Base-by-base conservation (phyloP, 768 basidiomycete genomes). In the Austroboletus eburneus region DNA sequence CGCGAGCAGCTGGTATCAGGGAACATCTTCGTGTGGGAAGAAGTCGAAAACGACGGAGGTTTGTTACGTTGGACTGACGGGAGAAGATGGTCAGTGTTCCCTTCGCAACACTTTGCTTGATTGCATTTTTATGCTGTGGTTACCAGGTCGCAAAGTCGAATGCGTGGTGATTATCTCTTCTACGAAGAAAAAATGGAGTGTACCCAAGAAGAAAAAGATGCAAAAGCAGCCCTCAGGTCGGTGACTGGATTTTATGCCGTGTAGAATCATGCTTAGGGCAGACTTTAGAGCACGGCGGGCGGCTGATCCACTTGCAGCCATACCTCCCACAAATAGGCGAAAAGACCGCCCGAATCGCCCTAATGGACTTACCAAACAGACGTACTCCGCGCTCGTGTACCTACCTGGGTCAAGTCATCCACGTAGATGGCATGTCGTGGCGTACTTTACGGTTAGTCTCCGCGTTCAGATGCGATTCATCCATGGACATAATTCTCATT, bases 1-100 rank as follows among this genome's bases (percentile, higher is more conserved):
- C 72, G 87, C 36, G 85, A 86, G 27, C 78, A 82, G 34, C 70
- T 90, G 5, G 61, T 62, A 32, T 85, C 85, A 42, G 87, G 87
- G 2, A 85, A 88, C 49, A 77, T 90, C 34, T 90, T 87, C 56
- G 87, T 90, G 32, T 90, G 87, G 87, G 87, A 90, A 56, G 87
- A 90, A 62, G 84, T 85, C 4, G 86, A 85, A 53, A 73, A 77
- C 42, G 87, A 87, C 40, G 83, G 83, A 40, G 81, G 79, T 7
- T 44, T 65, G 7, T 70, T 88, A 47, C 75, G 87, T 21, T 89
- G 87, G 87, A 90, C 87, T 16, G 87, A 90, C 59, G 87, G 87
- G 13, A 72, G 85, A 52, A 71, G 87, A 68, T 90, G 87, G 87
- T 81, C 62, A 39, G 69, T 50, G 13, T 21, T 10, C 38, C 16